Conservation (phyloP, 305 asterid genomes). For the Rubia occidens region DNA sequence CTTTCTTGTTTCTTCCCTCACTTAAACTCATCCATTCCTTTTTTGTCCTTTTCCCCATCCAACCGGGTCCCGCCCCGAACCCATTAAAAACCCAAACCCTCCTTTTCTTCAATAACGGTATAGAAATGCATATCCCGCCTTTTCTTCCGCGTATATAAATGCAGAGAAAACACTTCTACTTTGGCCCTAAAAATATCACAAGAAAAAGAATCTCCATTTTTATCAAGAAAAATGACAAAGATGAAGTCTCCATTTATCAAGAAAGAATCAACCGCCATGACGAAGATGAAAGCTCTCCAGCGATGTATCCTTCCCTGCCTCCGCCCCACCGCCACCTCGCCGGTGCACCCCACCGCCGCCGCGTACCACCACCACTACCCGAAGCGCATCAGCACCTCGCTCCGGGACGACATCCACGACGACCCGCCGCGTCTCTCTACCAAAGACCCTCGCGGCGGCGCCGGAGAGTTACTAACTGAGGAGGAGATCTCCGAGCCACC, state of each 20-base stretch:
- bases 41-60: neutral
- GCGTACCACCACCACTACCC: conserved; percentile 26
- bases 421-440: conserved; percentile 19
- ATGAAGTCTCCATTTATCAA: conserved; percentile 23
- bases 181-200: neutral
- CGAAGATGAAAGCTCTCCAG: conserved; percentile 64
- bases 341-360: conserved; percentile 30
- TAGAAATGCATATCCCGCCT: conserved; percentile 3
- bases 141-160: neutral
- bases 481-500: conserved; percentile 28
- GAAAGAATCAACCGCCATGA: conserved; percentile 22
- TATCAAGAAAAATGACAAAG: conserved; percentile 40
- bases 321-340: conserved; percentile 39
- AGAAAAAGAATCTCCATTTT: neutral
- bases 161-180: neutral
- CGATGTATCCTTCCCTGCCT: conserved; percentile 77
- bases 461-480: neutral
- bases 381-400: conserved; percentile 87
- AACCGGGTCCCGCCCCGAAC: neutral
- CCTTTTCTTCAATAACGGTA: neutral
- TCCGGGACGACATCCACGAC: conserved; percentile 53
- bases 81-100: neutral
- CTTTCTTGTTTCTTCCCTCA: conserved; percentile 23
- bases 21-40: conserved; percentile 20
- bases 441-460: conserved; percentile 15